These are phyloP conservation scores for Fusarium clavum DNA, from an alignment of 2,329 filamentous ascomycete genomes.

Conservation along the genomic window DNA sequence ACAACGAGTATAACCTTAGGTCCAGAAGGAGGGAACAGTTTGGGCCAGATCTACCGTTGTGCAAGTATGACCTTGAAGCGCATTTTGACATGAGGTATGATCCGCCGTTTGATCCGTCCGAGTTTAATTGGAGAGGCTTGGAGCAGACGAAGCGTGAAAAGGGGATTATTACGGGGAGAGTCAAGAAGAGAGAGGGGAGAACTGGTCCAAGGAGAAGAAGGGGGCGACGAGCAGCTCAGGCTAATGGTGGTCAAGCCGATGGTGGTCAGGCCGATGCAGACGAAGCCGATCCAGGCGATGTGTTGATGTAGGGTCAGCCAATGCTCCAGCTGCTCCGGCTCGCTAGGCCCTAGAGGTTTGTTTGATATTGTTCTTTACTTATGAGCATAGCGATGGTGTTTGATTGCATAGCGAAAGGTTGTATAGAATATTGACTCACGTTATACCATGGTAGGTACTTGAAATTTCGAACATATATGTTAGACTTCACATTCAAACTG, in stretches of 20 bases:
- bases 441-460: neutral
- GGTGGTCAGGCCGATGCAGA: neutral
- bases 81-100: neutral
- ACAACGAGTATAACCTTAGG: neutral
- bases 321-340: no score
- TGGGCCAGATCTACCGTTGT: slow-evolving; percentile 5
- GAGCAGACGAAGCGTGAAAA: neutral
- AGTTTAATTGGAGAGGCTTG: slow-evolving; percentile 11
- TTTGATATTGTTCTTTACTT: neutral
- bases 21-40: neutral
- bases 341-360: neutral
- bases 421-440: neutral
- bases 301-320: neutral
- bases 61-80: neutral
- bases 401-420: neutral
- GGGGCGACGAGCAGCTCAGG: neutral
- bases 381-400: neutral
- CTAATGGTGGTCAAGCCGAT: neutral
- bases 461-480: neutral
- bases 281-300: neutral
- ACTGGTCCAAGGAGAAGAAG: neutral
- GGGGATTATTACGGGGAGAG: neutral
- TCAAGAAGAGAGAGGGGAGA: neutral
- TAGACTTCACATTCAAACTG: neutral
- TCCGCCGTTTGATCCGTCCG: slow-evolving; percentile 14